A percentile compares a stretch with the other conserved stretches of the same genome.
phyloP scores from a whole-genome alignment of 768 basidiomycete species.

The Kondoa subrosea region DNA sequence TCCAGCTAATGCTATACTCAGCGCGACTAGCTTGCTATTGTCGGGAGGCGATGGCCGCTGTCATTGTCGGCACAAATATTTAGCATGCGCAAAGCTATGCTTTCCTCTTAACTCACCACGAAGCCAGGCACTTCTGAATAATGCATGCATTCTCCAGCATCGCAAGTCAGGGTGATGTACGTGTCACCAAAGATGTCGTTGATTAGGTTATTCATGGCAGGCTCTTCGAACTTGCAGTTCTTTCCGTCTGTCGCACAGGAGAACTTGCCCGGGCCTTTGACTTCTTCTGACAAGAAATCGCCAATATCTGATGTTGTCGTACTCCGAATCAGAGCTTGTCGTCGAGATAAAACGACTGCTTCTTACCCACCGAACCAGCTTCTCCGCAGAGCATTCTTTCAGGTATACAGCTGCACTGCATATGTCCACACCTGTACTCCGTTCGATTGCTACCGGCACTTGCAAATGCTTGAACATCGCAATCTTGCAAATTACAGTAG shows the following conservation, averaged over 20 bases:
- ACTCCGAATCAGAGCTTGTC: background rate
- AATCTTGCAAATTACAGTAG: slow-evolving; percentile 70
- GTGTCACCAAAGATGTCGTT: slow-evolving; percentile 80
- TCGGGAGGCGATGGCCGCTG: slow-evolving; percentile 67
- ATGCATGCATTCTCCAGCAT: slow-evolving; percentile 84
- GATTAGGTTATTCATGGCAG: slow-evolving; percentile 91
- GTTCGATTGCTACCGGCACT: slow-evolving; percentile 41
- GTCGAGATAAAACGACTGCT: background rate
- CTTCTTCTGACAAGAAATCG: slow-evolving; percentile 76
- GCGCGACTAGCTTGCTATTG: slow-evolving; percentile 60
- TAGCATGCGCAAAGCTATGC: too few relatives aligned
- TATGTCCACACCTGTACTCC: slow-evolving; percentile 59
- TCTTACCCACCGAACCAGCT: slow-evolving; percentile 37
- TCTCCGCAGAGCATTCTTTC: slow-evolving; percentile 89
- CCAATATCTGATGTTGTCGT: slow-evolving; percentile 53
- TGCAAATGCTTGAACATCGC: slow-evolving; percentile 31
- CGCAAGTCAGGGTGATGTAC: slow-evolving; percentile 70
- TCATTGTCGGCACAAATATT: background rate
- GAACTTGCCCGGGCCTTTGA: slow-evolving; percentile 78
- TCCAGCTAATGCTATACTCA: slow-evolving; percentile 65
- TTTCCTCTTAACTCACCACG: slow-evolving; percentile 37
- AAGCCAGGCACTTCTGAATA: slow-evolving; percentile 92
- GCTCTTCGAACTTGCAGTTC: slow-evolving; percentile 82
- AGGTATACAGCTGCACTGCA: slow-evolving; percentile 84
- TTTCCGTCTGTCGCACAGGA: slow-evolving; percentile 47